Evolutionary conservation across 495 filamentous ascomycete genomes (phyloP), one percentile per base, ranked within the genome.

Genomic region (Penicillium ucsense): DNA sequence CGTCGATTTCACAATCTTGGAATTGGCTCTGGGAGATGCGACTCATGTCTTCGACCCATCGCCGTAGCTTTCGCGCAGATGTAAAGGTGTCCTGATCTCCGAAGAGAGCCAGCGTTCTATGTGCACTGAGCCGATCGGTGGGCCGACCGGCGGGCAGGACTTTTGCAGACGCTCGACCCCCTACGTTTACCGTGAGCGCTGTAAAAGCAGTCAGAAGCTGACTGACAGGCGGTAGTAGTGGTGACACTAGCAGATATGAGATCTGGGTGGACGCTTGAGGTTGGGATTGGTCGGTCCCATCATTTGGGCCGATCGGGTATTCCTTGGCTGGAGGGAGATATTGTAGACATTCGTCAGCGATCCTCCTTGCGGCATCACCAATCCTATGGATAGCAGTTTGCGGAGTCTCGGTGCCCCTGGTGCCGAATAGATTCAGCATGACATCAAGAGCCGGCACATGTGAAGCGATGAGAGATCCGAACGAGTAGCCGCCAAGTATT

Each of bases 401-500:
- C n/a, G 64, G 54, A 6, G 56, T 45, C 32, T 35, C 12, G 0
- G 78, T 30, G 7, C 43, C 74, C 20, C 20, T 20, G 5, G 60
- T 54, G 35, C 66, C 56, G 52, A 95, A 87, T 4, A 76, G 63
- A 0, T 73, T 52, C 3, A 85, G 51, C 37, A 94, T 77, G 2
- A 71, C 64, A 9, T 71, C 60, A 28, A 83, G 63, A 8, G 72
- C 59, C 3, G 89, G 89, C 4, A 91, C 78, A 52, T 82, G 79
- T 4, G 76, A 79, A 8, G 86, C 79, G 37, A 97, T 79, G 49
- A 95, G 71, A 4, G 88, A 84, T 34, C 92, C 92, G 59, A 95
- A 97, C 0, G 91, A 96, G 63, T 97, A 97, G 36, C 92, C 92
- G 3, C 76, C 85, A 4, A 94, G 60, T 2, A 95, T 59, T 4